Base-by-base conservation (phyloP, 2,329 filamentous ascomycete species). In the Aureobasidium sp. region DNA sequence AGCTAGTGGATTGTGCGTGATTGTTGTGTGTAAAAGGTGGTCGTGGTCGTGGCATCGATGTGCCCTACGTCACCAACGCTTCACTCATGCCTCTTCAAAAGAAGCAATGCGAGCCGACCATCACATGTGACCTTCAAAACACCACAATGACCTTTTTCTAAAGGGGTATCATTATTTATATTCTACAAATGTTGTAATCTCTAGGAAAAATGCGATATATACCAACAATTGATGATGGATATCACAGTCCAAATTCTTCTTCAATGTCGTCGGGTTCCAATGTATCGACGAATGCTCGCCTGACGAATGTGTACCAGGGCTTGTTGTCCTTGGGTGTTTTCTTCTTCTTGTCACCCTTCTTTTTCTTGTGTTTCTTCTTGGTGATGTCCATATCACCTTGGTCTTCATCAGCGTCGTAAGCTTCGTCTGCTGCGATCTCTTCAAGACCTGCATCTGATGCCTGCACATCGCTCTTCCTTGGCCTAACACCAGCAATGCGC, bases 251-350 rank as follows among this genome's bases (percentile, higher is more conserved):
- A 68, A 74, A 74, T 44, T 71, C 64, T 48, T 81, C 72, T 62
- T 77, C 71, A 17, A 95, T 78, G 44, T 93, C 85, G 55, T 87
- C 80, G 60, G 84, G 77, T 56, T 84, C 81, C 68, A 89, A 76
- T 3, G 87, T 91, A 42, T 86, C 84, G 26, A 96, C 89, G 76
- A 94, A 96, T 0, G 91, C 91, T 62, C 90, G 85, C 63, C 79
- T 75, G 32, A 95, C 77, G 72, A 96, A 96, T 55, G 87, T 84
- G 64, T 86, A 80, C 91, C 91, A 96, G 6, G 85, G 79, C 72
- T 87, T 85, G 71, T 82, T 81, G 62, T 81, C 78, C 70, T 82
- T 82, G 59, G 80, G 79, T 67, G 82, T 77, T 65, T 80, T 79
- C 66, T 81, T 76, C 63, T 79, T 78, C 53, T 77, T 73, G 51